A percentile compares a stretch with the other conserved stretches of the same genome.
phyloP scores from a whole-genome alignment of 2,329 filamentous ascomycete genomes.

The Ophiostoma fasciatum region DNA sequence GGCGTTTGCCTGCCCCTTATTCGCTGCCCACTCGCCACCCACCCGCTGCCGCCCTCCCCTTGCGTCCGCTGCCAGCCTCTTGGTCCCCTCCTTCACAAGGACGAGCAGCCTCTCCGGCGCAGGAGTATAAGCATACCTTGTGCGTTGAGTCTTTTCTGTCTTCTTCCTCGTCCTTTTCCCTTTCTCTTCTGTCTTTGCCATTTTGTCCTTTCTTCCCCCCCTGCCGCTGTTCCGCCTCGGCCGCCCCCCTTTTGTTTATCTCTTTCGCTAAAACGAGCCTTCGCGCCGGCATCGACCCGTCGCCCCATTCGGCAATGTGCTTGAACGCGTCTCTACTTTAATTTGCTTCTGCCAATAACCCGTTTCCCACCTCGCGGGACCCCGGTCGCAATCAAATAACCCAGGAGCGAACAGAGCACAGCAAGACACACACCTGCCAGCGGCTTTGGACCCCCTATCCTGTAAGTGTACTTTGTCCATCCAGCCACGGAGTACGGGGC shows the following conservation, averaged over 20 bases:
- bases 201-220: not conserved
- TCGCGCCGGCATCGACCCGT: conserved; percentile 5
- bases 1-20: not conserved
- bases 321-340: conserved; percentile 19
- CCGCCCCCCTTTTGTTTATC: conserved; percentile 6
- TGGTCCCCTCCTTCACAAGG: no score
- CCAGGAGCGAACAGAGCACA: conserved; percentile 1
- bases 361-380: conserved; percentile 8
- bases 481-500: no score
- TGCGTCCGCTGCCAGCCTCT: not conserved
- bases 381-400: conserved; percentile 19
- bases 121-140: no score
- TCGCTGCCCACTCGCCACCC: not conserved
- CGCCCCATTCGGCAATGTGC: conserved; percentile 4
- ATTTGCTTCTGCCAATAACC: conserved; percentile 17
- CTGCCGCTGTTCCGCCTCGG: no score
- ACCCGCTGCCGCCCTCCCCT: no score
- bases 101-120: no score
- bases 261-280: conserved; percentile 4
- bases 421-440: conserved; percentile 15
- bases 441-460: not conserved
- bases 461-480: not conserved
- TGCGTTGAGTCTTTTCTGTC: no score
- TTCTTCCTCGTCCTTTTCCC: not conserved
- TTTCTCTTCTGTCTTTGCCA: not conserved